Base-by-base conservation (phyloP, 2,329 filamentous ascomycete genomes). In the Cercospora sp. region DNA sequence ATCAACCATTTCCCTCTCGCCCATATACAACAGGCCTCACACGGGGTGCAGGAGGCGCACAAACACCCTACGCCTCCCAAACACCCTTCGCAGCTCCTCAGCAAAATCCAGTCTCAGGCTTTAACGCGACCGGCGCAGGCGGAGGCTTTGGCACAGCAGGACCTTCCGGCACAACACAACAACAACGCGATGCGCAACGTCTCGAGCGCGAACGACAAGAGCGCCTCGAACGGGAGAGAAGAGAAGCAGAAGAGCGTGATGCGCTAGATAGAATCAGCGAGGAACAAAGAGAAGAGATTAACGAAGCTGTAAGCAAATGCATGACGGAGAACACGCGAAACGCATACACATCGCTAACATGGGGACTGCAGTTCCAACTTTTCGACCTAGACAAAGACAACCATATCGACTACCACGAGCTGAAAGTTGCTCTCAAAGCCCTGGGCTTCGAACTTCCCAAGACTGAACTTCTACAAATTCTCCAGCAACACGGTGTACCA, bases 301-400 rank as follows among this genome's bases (percentile, higher is more conserved):
- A 92, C 78, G 94, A 97, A 84, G 94, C 94, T 71, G 93, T 96
- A 67, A 60, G 67, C 48, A n/a, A n/a, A 2, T 4, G 8, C 36
- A 64, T 12, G 30, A 12, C 18, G 26, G 9, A 57, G 13, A 57
- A 30, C 3, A 26, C 20, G 18, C 9, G 28, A 20, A 36, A 28
- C 18, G 8, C 8, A 59, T 8, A 59, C 28, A 18, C 18, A 20
- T 33, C 9, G 18, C 55, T 33, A 36, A 59, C 18, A 31, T 36
- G 16, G n/a, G 30, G n/a, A 20, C 28, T 18, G 26, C 66, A 96
- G 91, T 98, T 98, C 81, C 90, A 90, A 70, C 89, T 98, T 72
- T 98, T 99, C 85, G 95, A 98, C 80, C 91, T 97, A 77, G 94
- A 98, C 85, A 94, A 96, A 79, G 94, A 98, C 82, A 87, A 90